A percentile compares a stretch with the other conserved stretches of the same genome.
These are phyloP conservation scores for Ceratonia siliqua DNA, from an alignment of 306 rosid genomes.

Conservation along the genomic window DNA sequence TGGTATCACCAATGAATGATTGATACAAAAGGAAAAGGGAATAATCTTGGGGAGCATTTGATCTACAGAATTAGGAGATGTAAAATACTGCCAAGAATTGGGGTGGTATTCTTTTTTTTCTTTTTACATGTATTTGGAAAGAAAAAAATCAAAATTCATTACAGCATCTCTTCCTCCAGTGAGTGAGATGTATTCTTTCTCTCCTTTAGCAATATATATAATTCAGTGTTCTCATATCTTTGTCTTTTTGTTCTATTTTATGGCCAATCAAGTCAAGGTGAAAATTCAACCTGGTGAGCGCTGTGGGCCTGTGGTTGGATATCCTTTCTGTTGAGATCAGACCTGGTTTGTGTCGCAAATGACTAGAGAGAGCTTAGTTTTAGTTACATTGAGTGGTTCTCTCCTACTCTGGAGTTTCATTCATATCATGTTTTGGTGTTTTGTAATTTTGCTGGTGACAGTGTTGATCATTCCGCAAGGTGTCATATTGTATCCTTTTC, in stretches of 20 bases:
- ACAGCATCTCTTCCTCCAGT: constrained; percentile 25
- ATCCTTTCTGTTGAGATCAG: background rate
- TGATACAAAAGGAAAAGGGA: constrained; percentile 18
- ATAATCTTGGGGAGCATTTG: constrained; percentile 33
- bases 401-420: no score
- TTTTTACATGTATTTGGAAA: constrained; percentile 31
- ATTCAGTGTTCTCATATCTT: background rate
- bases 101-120: constrained; percentile 40
- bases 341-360: no score
- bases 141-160: constrained; percentile 31
- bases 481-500: background rate
- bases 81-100: constrained; percentile 45
- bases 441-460: background rate
- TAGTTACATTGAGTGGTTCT: no score
- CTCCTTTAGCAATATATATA: constrained; percentile 27
- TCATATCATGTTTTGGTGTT: background rate
- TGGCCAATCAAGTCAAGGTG: background rate
- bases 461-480: background rate
- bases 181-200: constrained; percentile 37
- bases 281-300: background rate
- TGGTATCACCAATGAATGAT: constrained; percentile 47
- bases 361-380: no score
- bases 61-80: constrained; percentile 40
- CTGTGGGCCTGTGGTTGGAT: background rate
- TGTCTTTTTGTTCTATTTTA: background rate